These are phyloP conservation scores for Castanea mollissima DNA, from an alignment of 306 rosid genomes.

Conservation along the genomic window DNA sequence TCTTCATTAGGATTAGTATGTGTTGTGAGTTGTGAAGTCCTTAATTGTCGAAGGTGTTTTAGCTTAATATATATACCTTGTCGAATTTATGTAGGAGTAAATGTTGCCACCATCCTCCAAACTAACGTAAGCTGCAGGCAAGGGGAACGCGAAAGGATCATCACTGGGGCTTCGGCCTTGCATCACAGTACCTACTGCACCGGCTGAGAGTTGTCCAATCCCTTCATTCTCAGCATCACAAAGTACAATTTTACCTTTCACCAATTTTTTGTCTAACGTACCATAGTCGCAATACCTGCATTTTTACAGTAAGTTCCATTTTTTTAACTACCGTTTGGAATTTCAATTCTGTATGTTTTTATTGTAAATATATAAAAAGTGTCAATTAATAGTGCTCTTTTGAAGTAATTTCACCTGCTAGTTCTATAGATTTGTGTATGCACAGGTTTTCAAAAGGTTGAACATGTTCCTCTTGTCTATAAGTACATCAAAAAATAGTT, in stretches of 20 bases:
- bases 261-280: slow-evolving; percentile 23
- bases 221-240: slow-evolving; percentile 3
- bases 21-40: not conserved
- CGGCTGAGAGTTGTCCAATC: not conserved
- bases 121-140: slow-evolving; percentile 29
- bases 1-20: not conserved
- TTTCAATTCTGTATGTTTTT: too few relatives aligned
- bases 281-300: not conserved
- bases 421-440: too few relatives aligned
- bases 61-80: slow-evolving; percentile 4
- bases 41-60: not conserved
- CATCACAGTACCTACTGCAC: slow-evolving; percentile 38
- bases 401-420: not conserved
- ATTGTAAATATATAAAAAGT: too few relatives aligned
- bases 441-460: too few relatives aligned
- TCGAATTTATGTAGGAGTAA: slow-evolving; percentile 16
- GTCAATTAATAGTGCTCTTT: not conserved
- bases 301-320: not conserved
- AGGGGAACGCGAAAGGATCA: not conserved
- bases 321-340: too few relatives aligned
- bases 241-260: slow-evolving; percentile 48
- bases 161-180: not conserved
- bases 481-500: too few relatives aligned
- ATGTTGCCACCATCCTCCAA: not conserved
- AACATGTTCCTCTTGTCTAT: too few relatives aligned